Evolutionary conservation across 148 eudicot genomes (phyloP).

Genomic region (Rhododendron simsii): DNA sequence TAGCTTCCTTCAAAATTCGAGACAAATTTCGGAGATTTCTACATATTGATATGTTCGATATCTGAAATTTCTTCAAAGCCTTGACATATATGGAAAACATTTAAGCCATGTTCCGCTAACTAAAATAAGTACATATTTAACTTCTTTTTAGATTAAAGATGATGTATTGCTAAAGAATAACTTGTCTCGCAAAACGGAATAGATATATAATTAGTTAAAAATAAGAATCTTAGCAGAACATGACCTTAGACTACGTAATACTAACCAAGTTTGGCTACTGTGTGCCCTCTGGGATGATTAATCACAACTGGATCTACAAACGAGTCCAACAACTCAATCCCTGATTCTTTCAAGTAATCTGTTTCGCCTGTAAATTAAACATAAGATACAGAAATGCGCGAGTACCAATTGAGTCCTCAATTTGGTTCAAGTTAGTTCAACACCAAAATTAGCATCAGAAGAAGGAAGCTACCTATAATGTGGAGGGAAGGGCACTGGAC

Average conservation of each 20-base stretch:
- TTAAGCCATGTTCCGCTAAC: no score
- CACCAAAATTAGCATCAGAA: not conserved
- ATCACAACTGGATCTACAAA: constrained; percentile 16
- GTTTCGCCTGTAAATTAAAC: constrained; percentile 9
- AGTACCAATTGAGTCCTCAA: not conserved
- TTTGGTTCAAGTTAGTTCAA: not conserved
- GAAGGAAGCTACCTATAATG: constrained; percentile 20
- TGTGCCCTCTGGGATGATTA: constrained; percentile 12
- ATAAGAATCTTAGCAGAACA: no score
- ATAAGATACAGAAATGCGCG: not conserved
- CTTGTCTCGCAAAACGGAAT: no score
- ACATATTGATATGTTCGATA: no score
- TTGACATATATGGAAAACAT: no score
- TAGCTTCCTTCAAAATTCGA: not conserved
- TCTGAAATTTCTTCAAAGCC: no score
- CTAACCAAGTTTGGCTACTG: no score
- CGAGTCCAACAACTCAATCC: constrained; percentile 14
- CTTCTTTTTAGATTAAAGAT: no score
- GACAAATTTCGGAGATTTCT: not conserved
- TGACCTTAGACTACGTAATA: no score
- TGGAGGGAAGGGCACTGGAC: constrained; percentile 35
- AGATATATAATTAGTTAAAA: no score
- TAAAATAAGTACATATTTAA: no score
- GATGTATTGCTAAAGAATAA: no score
- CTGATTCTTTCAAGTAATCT: constrained; percentile 9